Percentiles rank a stretch among this genome's conserved stretches.
Evolutionary conservation across 192 early-diverging fungal genomes (phyloP).

Genomic region (Coemansia reversa): DNA sequence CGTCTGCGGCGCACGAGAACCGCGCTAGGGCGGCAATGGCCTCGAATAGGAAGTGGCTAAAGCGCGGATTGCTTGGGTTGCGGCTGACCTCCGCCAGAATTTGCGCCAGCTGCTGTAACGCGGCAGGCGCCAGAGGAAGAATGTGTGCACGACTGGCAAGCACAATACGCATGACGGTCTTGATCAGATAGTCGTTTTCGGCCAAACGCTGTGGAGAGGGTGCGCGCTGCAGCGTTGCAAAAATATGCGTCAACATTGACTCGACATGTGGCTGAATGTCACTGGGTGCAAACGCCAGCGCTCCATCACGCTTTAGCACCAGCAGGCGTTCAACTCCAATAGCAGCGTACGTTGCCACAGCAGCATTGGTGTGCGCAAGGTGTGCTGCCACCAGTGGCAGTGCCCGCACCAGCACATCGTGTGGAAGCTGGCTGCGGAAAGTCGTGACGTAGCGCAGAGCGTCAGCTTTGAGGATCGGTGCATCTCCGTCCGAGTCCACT

Average conservation of each 20-base stretch:
- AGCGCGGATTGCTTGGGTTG: slow-evolving; percentile 96
- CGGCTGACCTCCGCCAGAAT: slow-evolving; percentile 82
- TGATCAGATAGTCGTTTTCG: slow-evolving; percentile 97
- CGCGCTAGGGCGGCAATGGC: slow-evolving; percentile 81
- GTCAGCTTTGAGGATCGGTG: slow-evolving; percentile 91
- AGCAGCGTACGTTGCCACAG: slow-evolving; percentile 90
- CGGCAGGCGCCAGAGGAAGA: slow-evolving; percentile 65
- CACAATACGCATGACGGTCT: slow-evolving; percentile 83
- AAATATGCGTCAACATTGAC: slow-evolving; percentile 69
- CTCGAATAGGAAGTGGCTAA: slow-evolving; percentile 98
- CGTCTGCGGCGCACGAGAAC: slow-evolving; percentile 76
- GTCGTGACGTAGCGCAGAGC: slow-evolving; percentile 92
- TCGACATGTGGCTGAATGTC: slow-evolving; percentile 74
- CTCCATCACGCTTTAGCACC: slow-evolving; percentile 65
- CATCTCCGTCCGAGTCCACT: slow-evolving; percentile 61
- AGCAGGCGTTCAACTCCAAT: slow-evolving; percentile 89
- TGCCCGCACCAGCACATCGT: slow-evolving; percentile 70
- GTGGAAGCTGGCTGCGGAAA: slow-evolving; percentile 92
- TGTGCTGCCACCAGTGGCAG: slow-evolving; percentile 80
- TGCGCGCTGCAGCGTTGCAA: slow-evolving; percentile 72
- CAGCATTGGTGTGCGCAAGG: slow-evolving; percentile 75
- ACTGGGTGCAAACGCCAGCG: slow-evolving; percentile 60
- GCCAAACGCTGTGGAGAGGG: slow-evolving; percentile 89
- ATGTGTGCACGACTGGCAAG: slow-evolving; percentile 74
- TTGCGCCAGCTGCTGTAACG: slow-evolving; percentile 71